These are phyloP conservation scores for sweet orange (Citrus sinensis) DNA, from an alignment of 345 rosid genomes.

Conservation along the genomic window DNA sequence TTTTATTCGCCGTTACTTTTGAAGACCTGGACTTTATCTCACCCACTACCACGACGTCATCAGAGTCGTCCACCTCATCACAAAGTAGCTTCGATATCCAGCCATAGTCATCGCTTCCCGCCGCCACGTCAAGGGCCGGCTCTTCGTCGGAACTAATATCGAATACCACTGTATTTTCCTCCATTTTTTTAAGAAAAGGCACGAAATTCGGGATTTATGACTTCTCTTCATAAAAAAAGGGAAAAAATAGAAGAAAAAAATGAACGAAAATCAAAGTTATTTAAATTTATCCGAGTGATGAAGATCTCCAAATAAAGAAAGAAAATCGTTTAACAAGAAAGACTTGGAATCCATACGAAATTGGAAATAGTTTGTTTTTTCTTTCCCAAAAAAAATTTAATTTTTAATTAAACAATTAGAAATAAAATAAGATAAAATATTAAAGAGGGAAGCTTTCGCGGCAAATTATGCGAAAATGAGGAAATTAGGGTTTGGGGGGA, in stretches of 20 bases:
- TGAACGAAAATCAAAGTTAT: no score
- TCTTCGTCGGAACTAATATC: slow-evolving; percentile 69
- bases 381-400: no score
- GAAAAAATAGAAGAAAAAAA: neutral
- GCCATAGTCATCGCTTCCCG: slow-evolving; percentile 27
- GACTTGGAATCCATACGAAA: neutral
- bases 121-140: slow-evolving; percentile 19
- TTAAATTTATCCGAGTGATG: neutral
- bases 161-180: slow-evolving; percentile 21
- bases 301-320: neutral
- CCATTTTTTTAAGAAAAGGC: slow-evolving; percentile 13
- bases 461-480: neutral
- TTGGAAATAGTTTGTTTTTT: no score
- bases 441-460: neutral
- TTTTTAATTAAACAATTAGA: neutral
- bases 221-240: neutral
- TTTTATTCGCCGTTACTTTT: neutral
- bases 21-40: slow-evolving; percentile 36
- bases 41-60: slow-evolving; percentile 50
- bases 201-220: neutral
- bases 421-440: neutral
- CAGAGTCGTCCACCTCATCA: slow-evolving; percentile 24
- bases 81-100: slow-evolving; percentile 39
- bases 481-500: neutral
- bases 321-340: neutral